Conservation (phyloP, 371 early-diverging fungal species). For the Parasitella parasitica region DNA sequence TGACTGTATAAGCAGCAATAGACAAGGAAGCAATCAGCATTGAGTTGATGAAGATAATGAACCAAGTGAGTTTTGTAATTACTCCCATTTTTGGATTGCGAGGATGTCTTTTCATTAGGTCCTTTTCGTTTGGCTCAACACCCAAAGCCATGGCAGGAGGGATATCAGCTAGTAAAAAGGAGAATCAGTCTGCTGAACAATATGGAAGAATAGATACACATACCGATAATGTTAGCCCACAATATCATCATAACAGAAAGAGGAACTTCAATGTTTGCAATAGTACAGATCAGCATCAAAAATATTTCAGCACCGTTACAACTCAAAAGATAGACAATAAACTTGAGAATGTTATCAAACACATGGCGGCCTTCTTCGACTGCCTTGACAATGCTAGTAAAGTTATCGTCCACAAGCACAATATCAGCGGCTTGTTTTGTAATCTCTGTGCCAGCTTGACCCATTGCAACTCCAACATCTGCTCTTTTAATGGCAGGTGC, state of each 20-base stretch:
- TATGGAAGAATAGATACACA: not conserved
- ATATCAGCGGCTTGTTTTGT: conserved; percentile 90
- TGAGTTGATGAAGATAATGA: conserved; percentile 24
- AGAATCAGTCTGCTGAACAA: not conserved
- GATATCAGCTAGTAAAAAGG: conserved; percentile 33
- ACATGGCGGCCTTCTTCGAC: conserved; percentile 80
- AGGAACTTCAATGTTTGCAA: conserved; percentile 48
- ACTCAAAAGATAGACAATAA: conserved; percentile 81
- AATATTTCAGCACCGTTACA: conserved; percentile 81
- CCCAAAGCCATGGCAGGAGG: conserved; percentile 84
- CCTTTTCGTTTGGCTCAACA: conserved; percentile 76
- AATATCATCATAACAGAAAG: conserved; percentile 52
- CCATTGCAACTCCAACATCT: conserved; percentile 93
- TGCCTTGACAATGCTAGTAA: conserved; percentile 76
- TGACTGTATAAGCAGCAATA: conserved; percentile 53
- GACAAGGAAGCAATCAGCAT: conserved; percentile 63
- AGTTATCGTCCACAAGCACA: conserved; percentile 81
- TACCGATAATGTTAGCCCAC: conserved; percentile 53
- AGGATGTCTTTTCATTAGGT: conserved; percentile 80
- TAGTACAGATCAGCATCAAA: conserved; percentile 55
- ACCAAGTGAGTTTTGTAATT: conserved; percentile 37
- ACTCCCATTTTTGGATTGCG: conserved; percentile 68
- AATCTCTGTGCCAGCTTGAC: conserved; percentile 83
- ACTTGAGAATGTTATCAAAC: conserved; percentile 89
- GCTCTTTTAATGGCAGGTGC: conserved; percentile 91